These are phyloP conservation scores for Cryptosporidium sp. DNA, from an alignment of 169 alveolate genomes.

Conservation along the genomic window DNA sequence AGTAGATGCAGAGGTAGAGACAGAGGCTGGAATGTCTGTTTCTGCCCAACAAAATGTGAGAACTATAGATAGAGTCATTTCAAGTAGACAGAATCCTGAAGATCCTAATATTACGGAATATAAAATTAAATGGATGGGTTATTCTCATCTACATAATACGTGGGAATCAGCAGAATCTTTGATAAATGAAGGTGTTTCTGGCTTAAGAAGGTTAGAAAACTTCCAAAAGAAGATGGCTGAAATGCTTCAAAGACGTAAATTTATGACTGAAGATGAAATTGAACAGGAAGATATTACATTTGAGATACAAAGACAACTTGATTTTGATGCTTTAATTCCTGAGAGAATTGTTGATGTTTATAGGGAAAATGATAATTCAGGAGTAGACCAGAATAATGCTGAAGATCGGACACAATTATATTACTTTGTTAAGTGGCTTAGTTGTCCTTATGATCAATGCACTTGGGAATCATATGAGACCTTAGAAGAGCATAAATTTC, in stretches of 20 bases:
- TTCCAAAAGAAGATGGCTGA: constrained; percentile 85
- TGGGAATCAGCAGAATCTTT: constrained; percentile 89
- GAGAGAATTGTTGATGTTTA: constrained; percentile 85
- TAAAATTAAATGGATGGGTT: constrained; percentile 90
- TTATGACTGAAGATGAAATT: constrained; percentile 90
- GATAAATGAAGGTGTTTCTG: constrained; percentile 79
- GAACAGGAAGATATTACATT: constrained; percentile 89
- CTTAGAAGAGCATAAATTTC: constrained; percentile 86
- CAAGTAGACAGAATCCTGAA: constrained; percentile 27
- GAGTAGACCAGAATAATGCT: constrained; percentile 37
- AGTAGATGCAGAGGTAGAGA: too few species aligned
- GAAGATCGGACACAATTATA: constrained; percentile 30
- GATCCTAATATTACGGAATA: constrained; percentile 83
- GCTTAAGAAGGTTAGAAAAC: constrained; percentile 88
- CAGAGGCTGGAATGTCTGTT: neutral
- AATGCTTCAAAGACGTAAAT: constrained; percentile 82
- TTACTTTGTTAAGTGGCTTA: constrained; percentile 90
- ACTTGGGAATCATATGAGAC: constrained; percentile 89
- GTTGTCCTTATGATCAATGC: constrained; percentile 92
- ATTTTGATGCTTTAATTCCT: constrained; percentile 90
- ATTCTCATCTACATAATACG: constrained; percentile 90
- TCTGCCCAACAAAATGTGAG: constrained; percentile 10
- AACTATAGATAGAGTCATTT: constrained; percentile 41
- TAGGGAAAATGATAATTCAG: constrained; percentile 26
- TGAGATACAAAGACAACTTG: constrained; percentile 89